Conservation (phyloP, 1,139 yeast genomes). For the Sugiyamaella japonica region DNA sequence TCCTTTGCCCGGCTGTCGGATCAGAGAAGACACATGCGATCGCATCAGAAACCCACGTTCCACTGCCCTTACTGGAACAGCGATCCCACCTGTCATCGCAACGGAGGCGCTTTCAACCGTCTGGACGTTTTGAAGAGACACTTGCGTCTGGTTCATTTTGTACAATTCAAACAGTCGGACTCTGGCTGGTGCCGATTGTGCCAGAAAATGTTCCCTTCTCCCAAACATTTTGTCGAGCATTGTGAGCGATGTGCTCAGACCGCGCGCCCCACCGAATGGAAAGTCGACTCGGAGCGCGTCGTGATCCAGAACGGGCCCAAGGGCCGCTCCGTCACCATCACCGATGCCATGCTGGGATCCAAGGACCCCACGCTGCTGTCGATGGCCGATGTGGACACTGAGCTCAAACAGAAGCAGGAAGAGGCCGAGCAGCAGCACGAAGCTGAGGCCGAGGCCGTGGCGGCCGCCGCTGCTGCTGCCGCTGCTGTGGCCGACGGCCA, state of each 20-base stretch:
- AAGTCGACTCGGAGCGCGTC: conserved; percentile 34
- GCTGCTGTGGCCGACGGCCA: conserved; percentile 3
- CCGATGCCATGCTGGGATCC: conserved; percentile 21
- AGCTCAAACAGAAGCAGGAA: conserved; percentile 23
- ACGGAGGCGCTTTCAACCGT: conserved; percentile 70
- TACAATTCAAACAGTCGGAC: conserved; percentile 48
- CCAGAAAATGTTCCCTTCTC: conserved; percentile 55
- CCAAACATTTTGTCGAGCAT: conserved; percentile 64
- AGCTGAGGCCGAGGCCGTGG: conserved; percentile 15
- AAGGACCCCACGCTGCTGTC: conserved; percentile 24
- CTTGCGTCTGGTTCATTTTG: conserved; percentile 63
- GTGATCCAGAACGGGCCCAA: conserved; percentile 20
- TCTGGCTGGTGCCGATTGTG: conserved; percentile 68
- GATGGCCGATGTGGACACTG: conserved; percentile 27
- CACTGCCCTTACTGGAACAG: conserved; percentile 71
- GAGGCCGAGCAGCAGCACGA: conserved; percentile 18
- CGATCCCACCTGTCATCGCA: conserved; percentile 68
- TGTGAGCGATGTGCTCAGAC: conserved; percentile 59
- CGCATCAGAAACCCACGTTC: conserved; percentile 63
- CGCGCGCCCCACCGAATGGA: conserved; percentile 40
- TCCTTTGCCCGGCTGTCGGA: conserved; percentile 67
- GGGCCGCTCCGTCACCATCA: conserved; percentile 25
- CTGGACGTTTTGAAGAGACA: conserved; percentile 72
- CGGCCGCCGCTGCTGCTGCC: background rate
- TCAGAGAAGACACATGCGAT: conserved; percentile 61